Evolutionary conservation across 2,329 filamentous ascomycete species (phyloP), one percentile per base, ranked within the genome.

Genomic region (Chaetoscypha palmicola): DNA sequence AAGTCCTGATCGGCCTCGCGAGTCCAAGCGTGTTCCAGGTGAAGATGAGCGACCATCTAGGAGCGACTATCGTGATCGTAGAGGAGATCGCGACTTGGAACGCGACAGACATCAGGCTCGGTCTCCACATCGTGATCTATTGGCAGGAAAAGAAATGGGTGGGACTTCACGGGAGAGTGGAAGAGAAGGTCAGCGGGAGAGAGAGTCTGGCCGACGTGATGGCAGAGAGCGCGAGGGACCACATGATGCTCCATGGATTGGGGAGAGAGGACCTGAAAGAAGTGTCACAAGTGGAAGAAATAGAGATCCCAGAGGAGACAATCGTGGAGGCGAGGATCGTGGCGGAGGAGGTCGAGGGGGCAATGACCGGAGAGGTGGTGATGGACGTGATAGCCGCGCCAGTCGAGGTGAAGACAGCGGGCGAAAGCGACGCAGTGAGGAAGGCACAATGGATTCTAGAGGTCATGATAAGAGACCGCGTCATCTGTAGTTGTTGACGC

Each of bases 401-500:
- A 51, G 45, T 19, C 54, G 56, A 45, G 55, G 53, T 11, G 51
- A 47, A 30, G 46, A 51, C 17, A 37, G 32, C 7, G 52, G 52
- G 26, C 53, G 60, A 36, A 62, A 63, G 51, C 47, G 61, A 50
- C 52, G 55, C 19, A 50, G 51, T 19, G 58, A 63, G 21, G 59
- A 55, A 37, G 56, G 53, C 11, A 44, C 41, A 12, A 36, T 55
- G 38, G 56, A 59, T 28, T 45, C 51, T 16, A 58, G 49, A 66
- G 60, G 39, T 60, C 65, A 51, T 38, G 55, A 58, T 17, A 62
- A 61, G 48, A 53, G 57, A 46, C 46, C 50, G 9, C 50, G 58
- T 31, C 49, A 55, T 24, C 21, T 22, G 43, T 56, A 49, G 36
- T 48, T n/a, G n/a, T n/a, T n/a, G n/a, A n/a, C n/a, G n/a, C n/a